Percentiles rank a stretch among this genome's conserved stretches.
These are phyloP conservation scores for Alnus rubra DNA, from an alignment of 306 rosid genomes.

Conservation along the genomic window DNA sequence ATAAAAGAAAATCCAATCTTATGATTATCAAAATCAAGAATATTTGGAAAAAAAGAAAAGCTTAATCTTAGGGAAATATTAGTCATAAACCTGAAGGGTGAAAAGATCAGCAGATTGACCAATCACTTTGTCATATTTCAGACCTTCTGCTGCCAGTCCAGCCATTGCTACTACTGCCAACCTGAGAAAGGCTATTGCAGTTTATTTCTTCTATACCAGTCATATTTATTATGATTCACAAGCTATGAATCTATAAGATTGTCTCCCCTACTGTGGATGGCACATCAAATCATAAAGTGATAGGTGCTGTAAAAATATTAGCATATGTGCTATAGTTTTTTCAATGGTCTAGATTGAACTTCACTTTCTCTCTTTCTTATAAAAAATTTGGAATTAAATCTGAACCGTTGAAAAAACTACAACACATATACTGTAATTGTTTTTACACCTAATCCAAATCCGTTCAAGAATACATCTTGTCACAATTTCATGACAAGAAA, in stretches of 20 bases:
- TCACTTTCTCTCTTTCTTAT: too few relatives aligned
- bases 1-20: neutral
- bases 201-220: neutral
- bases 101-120: slow-evolving; percentile 86
- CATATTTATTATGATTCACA: neutral
- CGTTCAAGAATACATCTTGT: neutral
- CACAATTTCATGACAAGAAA: slow-evolving; percentile 1
- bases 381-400: too few relatives aligned
- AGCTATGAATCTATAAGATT: neutral
- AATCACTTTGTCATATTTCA: slow-evolving; percentile 82
- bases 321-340: too few relatives aligned
- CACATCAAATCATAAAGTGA: neutral
- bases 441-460: too few relatives aligned
- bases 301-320: too few relatives aligned
- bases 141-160: slow-evolving; percentile 89
- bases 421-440: too few relatives aligned
- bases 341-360: too few relatives aligned
- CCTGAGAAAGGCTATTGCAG: slow-evolving; percentile 35
- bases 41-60: neutral
- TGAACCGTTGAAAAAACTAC: too few relatives aligned
- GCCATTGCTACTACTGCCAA: slow-evolving; percentile 95
- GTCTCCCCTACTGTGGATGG: neutral
- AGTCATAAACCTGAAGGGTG: slow-evolving; percentile 55
- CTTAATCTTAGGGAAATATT: slow-evolving; percentile 6
- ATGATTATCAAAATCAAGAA: slow-evolving; percentile 2